Percentiles rank a stretch among this genome's conserved stretches.
phyloP scores from a whole-genome alignment of 139 green algal genomes.

The Deuterostichococcus epilithicus region DNA sequence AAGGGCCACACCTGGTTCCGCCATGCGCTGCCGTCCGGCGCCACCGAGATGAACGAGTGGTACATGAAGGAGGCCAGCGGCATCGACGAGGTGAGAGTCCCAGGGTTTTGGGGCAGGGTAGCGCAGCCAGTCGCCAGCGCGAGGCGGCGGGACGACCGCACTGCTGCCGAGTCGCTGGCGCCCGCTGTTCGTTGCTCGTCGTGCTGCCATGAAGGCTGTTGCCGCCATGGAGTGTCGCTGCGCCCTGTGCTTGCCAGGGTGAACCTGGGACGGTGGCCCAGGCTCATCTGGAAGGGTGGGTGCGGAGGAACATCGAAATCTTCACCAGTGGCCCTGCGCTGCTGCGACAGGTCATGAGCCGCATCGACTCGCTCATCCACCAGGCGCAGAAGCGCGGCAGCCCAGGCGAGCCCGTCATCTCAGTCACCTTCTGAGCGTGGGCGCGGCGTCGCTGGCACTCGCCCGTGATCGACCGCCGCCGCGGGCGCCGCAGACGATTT shows the following conservation, averaged over 20 bases:
- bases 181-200: no score
- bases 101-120: not conserved
- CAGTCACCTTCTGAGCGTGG: not conserved
- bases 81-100: conserved; percentile 14
- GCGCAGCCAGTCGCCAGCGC: no score
- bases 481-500: no score
- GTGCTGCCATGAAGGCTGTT: not conserved
- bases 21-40: conserved; percentile 39
- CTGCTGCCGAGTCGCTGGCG: no score
- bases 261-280: not conserved
- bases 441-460: no score
- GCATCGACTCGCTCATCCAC: conserved; percentile 3
- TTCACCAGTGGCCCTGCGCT: not conserved
- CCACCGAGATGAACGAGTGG: conserved; percentile 33
- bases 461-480: no score
- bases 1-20: conserved; percentile 61
- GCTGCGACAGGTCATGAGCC: not conserved
- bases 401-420: not conserved
- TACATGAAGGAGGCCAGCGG: conserved; percentile 14
- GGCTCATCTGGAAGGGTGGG: not conserved
- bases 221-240: not conserved
- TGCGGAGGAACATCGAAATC: not conserved
- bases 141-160: no score
- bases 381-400: conserved; percentile 4
- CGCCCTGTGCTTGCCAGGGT: not conserved